Evolutionary conservation across 2,329 filamentous ascomycete genomes (phyloP).

Genomic region (Pseudopithomyces maydicus): DNA sequence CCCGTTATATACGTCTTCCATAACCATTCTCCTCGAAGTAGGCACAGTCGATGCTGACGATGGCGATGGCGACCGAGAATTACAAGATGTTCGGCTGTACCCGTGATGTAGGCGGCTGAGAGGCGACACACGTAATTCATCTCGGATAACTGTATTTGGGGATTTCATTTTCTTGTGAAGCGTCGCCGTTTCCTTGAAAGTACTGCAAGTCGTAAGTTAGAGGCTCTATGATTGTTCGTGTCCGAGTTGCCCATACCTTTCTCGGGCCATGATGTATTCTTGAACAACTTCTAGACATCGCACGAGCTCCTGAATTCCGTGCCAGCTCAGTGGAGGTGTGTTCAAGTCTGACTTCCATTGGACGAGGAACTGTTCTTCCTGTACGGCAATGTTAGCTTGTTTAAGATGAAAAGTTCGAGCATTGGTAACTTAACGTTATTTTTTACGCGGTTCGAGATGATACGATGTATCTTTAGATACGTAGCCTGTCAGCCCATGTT

Average conservation of each 20-base stretch:
- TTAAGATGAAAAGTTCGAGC: background rate
- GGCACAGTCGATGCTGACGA: constrained; percentile 13
- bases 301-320: constrained; percentile 46
- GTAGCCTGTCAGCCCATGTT: constrained; percentile 10
- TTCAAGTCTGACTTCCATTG: constrained; percentile 38
- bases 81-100: constrained; percentile 21
- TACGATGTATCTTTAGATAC: constrained; percentile 21
- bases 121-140: constrained; percentile 28
- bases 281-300: constrained; percentile 49
- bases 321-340: constrained; percentile 49
- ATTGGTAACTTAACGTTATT: constrained; percentile 22
- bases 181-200: background rate
- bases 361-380: constrained; percentile 52
- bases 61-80: constrained; percentile 28
- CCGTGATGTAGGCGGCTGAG: constrained; percentile 19
- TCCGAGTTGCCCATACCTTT: constrained; percentile 22
- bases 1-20: constrained; percentile 48
- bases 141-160: constrained; percentile 18
- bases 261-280: constrained; percentile 44
- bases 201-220: background rate
- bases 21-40: background rate
- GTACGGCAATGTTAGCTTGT: constrained; percentile 22
- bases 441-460: constrained; percentile 34
- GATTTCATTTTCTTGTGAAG: constrained; percentile 33
- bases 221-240: background rate